These are phyloP conservation scores for Agaricus subrufescens DNA, from an alignment of 768 basidiomycete species.

Conservation along the genomic window DNA sequence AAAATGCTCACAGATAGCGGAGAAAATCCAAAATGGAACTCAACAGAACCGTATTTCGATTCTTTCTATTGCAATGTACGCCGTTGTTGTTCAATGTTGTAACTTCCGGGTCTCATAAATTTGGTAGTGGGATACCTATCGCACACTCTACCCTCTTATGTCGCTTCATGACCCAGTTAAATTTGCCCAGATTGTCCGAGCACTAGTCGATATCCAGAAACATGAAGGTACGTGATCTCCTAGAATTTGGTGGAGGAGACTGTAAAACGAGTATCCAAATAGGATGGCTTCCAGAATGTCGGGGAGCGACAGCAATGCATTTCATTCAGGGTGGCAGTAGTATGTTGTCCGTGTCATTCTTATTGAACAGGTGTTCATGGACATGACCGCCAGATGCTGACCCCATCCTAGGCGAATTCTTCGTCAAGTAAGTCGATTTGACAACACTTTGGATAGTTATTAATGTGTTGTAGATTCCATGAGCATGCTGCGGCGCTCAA, in stretches of 20 bases:
- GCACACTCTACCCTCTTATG: conserved; percentile 59
- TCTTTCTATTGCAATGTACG: conserved; percentile 67
- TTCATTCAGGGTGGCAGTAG: conserved; percentile 61
- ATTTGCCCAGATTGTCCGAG: conserved; percentile 56
- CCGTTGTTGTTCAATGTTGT: neutral
- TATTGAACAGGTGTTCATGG: neutral
- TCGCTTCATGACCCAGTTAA: conserved; percentile 58
- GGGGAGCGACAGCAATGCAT: conserved; percentile 47
- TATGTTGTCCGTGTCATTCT: conserved; percentile 23
- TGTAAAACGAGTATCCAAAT: conserved; percentile 14
- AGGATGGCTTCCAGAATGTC: conserved; percentile 65
- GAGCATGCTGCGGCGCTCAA: conserved; percentile 41
- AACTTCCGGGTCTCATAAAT: neutral
- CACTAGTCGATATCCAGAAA: conserved; percentile 63
- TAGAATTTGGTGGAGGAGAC: neutral
- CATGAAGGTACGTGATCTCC: conserved; percentile 44
- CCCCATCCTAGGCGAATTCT: conserved; percentile 61
- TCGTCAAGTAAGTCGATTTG: conserved; percentile 44
- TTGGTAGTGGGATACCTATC: conserved; percentile 59
- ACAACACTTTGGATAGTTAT: neutral
- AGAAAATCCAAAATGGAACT: conserved; percentile 62
- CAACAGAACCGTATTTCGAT: conserved; percentile 62
- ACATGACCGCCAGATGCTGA: conserved; percentile 42
- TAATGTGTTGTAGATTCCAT: conserved; percentile 34
- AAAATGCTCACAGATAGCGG: conserved; percentile 42